Percentiles rank a stretch among this genome's conserved stretches.
Conservation (phyloP, 192 early-diverging fungal genomes). For the Thoreauomyces humboldtii region DNA sequence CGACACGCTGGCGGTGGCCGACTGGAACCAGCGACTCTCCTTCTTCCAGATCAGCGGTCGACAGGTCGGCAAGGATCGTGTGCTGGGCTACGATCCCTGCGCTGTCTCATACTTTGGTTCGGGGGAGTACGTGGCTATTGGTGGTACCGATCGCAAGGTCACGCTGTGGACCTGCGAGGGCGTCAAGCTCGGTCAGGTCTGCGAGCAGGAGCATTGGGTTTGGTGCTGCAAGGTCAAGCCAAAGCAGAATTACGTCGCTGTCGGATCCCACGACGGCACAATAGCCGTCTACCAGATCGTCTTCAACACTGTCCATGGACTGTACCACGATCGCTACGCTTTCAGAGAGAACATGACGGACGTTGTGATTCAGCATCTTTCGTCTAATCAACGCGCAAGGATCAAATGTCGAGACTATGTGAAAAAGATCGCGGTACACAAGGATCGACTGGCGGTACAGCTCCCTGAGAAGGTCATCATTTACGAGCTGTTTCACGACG, state of each 20-base stretch:
- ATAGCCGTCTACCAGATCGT: constrained; percentile 49
- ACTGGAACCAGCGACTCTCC: constrained; percentile 56
- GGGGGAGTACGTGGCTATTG: constrained; percentile 54
- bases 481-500: constrained; percentile 58
- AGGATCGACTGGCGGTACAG: constrained; percentile 58
- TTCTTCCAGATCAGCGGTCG: constrained; percentile 54
- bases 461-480: constrained; percentile 54
- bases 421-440: constrained; percentile 57
- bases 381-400: constrained; percentile 46
- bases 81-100: constrained; percentile 50
- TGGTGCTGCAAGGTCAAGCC: constrained; percentile 54
- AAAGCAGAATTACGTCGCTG: constrained; percentile 47
- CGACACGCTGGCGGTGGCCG: constrained; percentile 52
- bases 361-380: constrained; percentile 60
- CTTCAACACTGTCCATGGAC: constrained; percentile 57
- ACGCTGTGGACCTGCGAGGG: constrained; percentile 59
- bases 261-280: constrained; percentile 56
- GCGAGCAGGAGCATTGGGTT: constrained; percentile 49
- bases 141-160: constrained; percentile 54
- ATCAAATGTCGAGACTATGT: constrained; percentile 63
- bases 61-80: constrained; percentile 59
- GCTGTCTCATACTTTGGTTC: constrained; percentile 43
- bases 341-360: constrained; percentile 61
- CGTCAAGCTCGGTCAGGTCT: constrained; percentile 44
- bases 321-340: constrained; percentile 59